Conservation (phyloP, 257 asterid genomes). For the Agastache rugosa region DNA sequence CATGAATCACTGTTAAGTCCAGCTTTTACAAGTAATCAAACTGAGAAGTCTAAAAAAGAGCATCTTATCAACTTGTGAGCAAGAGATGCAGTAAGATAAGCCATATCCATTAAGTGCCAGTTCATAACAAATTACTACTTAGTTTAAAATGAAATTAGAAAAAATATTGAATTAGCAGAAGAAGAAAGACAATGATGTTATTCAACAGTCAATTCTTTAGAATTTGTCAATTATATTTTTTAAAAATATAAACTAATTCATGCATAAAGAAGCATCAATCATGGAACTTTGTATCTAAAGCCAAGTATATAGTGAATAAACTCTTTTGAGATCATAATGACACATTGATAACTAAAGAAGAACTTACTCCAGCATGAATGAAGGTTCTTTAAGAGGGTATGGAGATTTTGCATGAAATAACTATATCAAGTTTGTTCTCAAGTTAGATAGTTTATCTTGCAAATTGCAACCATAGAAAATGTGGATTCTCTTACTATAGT, state of each 20-base stretch:
- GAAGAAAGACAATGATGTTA: background rate
- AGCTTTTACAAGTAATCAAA: too few species aligned
- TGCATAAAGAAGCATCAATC: background rate
- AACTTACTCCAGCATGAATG: background rate
- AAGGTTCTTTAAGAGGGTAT: background rate
- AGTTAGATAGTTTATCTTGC: too few species aligned
- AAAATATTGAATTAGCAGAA: constrained; percentile 18
- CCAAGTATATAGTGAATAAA: too few species aligned
- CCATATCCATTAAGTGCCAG: background rate
- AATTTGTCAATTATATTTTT: background rate
- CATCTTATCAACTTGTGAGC: constrained; percentile 15
- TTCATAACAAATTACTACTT: too few species aligned
- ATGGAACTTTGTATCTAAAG: background rate
- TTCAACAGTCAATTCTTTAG: background rate
- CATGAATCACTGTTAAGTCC: background rate
- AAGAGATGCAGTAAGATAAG: background rate
- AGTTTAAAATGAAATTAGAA: background rate
- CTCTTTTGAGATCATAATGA: background rate
- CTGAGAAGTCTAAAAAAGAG: constrained; percentile 6
- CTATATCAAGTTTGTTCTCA: too few species aligned
- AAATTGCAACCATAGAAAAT: background rate
- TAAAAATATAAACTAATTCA: background rate
- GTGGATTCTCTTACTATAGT: background rate
- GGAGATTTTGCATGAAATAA: background rate
- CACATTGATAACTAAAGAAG: background rate